Percentiles rank a stretch among this genome's conserved stretches.
Evolutionary conservation across 2,329 filamentous ascomycete species (phyloP).

Genomic region (Aspergillus sp.): DNA sequence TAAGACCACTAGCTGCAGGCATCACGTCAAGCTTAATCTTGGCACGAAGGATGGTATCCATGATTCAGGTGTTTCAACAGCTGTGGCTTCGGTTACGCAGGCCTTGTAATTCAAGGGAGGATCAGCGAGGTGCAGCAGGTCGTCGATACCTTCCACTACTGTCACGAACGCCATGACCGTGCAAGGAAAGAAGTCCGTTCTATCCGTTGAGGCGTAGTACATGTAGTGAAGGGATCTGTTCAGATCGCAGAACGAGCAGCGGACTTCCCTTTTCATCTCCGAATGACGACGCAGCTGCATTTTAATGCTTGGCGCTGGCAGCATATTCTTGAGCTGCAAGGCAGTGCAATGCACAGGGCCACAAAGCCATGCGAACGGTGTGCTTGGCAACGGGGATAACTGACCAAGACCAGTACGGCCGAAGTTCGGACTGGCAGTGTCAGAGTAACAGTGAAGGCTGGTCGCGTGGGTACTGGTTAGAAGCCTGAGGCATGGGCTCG

Average conservation of each 20-base stretch:
- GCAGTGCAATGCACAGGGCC: conserved; percentile 10
- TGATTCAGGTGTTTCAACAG: conserved; percentile 8
- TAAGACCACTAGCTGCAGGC: conserved; percentile 7
- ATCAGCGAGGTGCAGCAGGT: conserved; percentile 9
- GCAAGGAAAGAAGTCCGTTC: background rate
- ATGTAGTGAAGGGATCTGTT: too few relatives aligned
- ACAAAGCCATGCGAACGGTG: conserved; percentile 11
- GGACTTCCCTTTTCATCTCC: too few relatives aligned
- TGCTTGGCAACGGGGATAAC: conserved; percentile 1
- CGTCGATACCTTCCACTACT: conserved; percentile 8
- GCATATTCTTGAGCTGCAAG: conserved; percentile 14
- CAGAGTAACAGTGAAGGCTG: too few relatives aligned
- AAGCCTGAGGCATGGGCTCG: background rate
- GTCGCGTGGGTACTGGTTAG: too few relatives aligned
- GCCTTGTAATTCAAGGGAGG: conserved; percentile 7
- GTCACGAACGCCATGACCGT: conserved; percentile 4
- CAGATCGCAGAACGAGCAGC: too few relatives aligned
- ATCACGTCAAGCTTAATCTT: conserved; percentile 13
- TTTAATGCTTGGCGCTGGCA: background rate
- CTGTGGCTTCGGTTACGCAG: background rate
- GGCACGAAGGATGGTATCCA: conserved; percentile 3
- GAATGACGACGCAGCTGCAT: background rate
- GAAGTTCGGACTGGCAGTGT: too few relatives aligned
- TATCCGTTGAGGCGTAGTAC: background rate
- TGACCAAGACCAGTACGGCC: too few relatives aligned